phyloP scores from a whole-genome alignment of 768 basidiomycete species.

The Phanerochaete carnosa region DNA sequence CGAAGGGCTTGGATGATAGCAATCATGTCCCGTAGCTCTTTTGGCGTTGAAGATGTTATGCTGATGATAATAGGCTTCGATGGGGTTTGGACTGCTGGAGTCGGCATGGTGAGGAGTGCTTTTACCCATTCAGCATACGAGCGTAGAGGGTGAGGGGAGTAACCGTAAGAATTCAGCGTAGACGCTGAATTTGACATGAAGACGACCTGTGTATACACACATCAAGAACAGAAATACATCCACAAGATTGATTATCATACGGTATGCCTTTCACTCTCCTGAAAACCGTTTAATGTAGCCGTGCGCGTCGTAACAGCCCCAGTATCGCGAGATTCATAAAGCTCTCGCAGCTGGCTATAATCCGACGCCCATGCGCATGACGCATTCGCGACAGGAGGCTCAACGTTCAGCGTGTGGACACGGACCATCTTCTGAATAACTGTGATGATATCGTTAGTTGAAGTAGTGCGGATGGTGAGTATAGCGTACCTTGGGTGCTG shows the following conservation, averaged over 20 bases:
- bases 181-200: slow-evolving; percentile 49
- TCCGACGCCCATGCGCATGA: slow-evolving; percentile 83
- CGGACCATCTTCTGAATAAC: slow-evolving; percentile 42
- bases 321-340: slow-evolving; percentile 66
- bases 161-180: slow-evolving; percentile 86
- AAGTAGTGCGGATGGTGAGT: no score
- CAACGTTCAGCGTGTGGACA: slow-evolving; percentile 52
- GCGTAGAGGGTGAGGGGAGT: slow-evolving; percentile 74
- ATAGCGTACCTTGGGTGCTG: no score
- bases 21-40: slow-evolving; percentile 53
- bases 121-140: slow-evolving; percentile 63
- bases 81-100: slow-evolving; percentile 18
- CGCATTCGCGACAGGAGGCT: slow-evolving; percentile 71
- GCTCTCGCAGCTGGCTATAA: slow-evolving; percentile 53
- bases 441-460: no score
- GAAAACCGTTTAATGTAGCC: slow-evolving; percentile 65
- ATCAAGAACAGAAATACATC: background rate
- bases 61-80: slow-evolving; percentile 75
- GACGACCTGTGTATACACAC: slow-evolving; percentile 44
- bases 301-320: slow-evolving; percentile 84
- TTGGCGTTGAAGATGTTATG: slow-evolving; percentile 60
- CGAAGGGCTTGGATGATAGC: slow-evolving; percentile 59
- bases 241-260: slow-evolving; percentile 38
- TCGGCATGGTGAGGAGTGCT: slow-evolving; percentile 41
- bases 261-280: slow-evolving; percentile 59